These are phyloP conservation scores for Wickerhamomyces kurtzmanii DNA, from an alignment of 805 yeast species.

Conservation along the genomic window DNA sequence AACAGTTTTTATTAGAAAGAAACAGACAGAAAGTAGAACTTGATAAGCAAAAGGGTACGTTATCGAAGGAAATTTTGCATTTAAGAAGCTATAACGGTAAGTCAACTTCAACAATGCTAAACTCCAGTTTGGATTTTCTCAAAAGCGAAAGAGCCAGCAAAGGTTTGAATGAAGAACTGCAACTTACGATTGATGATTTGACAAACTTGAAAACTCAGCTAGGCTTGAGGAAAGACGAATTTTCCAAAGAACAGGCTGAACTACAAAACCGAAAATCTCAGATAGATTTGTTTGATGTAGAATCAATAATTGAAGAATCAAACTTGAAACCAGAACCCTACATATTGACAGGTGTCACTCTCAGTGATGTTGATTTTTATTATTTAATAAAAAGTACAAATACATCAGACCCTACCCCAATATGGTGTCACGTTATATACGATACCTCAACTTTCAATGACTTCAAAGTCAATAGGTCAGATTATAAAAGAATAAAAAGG, in stretches of 20 bases:
- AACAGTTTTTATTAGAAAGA: constrained; percentile 4
- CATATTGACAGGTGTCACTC: constrained; percentile 25
- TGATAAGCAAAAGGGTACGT: constrained; percentile 8
- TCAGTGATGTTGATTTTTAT: constrained; percentile 21
- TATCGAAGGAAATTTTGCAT: constrained; percentile 11
- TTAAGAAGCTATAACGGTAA: constrained; percentile 23
- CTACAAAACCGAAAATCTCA: constrained; percentile 8
- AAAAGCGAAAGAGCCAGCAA: constrained; percentile 1
- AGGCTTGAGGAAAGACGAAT: constrained; percentile 1
- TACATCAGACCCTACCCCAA: not conserved
- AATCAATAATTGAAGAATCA: constrained; percentile 13
- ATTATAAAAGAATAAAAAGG: constrained; percentile 17
- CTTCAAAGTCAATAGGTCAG: constrained; percentile 9
- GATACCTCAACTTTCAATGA: constrained; percentile 17
- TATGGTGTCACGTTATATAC: constrained; percentile 22
- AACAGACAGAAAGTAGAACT: constrained; percentile 1
- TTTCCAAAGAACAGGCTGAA: constrained; percentile 3
- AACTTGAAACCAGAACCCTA: constrained; percentile 23
- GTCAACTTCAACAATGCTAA: constrained; percentile 15
- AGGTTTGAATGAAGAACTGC: constrained; percentile 1
- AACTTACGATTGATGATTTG: constrained; percentile 14
- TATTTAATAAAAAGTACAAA: constrained; percentile 13
- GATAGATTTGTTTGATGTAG: constrained; percentile 17
- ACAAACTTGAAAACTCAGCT: constrained; percentile 7
- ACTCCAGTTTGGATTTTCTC: constrained; percentile 17